phyloP scores from a whole-genome alignment of 306 rosid species.

The Rubus parviflorus region DNA sequence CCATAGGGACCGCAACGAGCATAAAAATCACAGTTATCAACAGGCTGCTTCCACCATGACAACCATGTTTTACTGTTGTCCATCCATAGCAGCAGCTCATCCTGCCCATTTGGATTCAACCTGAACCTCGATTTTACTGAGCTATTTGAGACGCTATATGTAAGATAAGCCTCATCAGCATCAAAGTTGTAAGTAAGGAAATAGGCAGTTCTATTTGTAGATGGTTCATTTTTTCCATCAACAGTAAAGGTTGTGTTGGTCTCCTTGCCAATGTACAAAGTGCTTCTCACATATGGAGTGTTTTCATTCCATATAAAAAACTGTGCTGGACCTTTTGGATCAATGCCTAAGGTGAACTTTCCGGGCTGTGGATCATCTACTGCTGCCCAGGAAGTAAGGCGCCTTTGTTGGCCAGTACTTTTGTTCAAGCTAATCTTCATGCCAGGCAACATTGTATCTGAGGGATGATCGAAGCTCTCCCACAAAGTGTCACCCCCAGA shows the following conservation, averaged over 20 bases:
- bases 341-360: background rate
- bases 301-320: background rate
- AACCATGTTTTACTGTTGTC: background rate
- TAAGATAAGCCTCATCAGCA: background rate
- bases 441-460: conserved; percentile 32
- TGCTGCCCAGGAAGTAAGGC: background rate
- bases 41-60: background rate
- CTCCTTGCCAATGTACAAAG: background rate
- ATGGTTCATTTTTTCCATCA: background rate
- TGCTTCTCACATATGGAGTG: background rate
- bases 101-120: background rate
- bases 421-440: conserved; percentile 15
- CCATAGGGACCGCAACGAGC: background rate
- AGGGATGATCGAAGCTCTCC: conserved; percentile 56
- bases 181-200: background rate
- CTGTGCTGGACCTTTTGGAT: background rate
- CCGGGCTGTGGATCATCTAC: background rate
- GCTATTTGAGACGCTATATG: background rate
- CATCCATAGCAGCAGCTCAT: background rate
- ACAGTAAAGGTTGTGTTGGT: background rate
- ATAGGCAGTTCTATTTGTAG: background rate
- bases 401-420: background rate
- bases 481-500: conserved; percentile 13
- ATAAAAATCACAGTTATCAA: background rate
- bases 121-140: background rate